Evolutionary conservation across 306 rosid genomes (phyloP).

Genomic region (Ormosia emarginata): DNA sequence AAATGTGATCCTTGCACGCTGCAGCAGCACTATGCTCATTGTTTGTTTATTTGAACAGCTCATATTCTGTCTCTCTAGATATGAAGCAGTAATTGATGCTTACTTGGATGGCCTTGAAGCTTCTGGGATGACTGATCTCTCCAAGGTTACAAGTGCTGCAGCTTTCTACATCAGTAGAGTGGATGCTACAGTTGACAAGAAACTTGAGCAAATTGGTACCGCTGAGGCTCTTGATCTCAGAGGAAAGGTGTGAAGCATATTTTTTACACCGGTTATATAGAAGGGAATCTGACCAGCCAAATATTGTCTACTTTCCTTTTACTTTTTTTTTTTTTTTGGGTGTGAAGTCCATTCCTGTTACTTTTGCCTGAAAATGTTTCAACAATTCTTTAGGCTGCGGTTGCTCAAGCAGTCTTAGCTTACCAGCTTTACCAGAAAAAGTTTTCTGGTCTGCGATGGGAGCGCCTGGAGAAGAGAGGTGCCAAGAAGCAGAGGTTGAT

Average conservation of each 20-base stretch:
- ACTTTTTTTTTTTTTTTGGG: neutral
- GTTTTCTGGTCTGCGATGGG: constrained; percentile 87
- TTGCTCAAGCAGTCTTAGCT: constrained; percentile 45
- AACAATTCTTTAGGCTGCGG: constrained; percentile 29
- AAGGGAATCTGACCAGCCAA: neutral
- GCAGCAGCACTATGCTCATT: neutral
- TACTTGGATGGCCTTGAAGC: constrained; percentile 95
- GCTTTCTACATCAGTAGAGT: constrained; percentile 96
- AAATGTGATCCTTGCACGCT: neutral
- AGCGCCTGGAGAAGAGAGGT: constrained; percentile 76
- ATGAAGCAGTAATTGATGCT: constrained; percentile 84
- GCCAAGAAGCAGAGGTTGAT: constrained; percentile 69
- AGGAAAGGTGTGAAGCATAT: constrained; percentile 57
- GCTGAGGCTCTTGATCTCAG: constrained; percentile 76
- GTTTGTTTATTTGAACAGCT: constrained; percentile 50
- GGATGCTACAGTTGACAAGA: constrained; percentile 65
- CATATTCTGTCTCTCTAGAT: constrained; percentile 72
- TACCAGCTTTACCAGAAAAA: constrained; percentile 68
- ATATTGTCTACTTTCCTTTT: neutral
- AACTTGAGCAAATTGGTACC: constrained; percentile 73
- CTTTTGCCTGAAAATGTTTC: neutral
- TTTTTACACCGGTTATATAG: neutral
- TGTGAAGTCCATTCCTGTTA: neutral
- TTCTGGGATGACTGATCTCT: constrained; percentile 62
- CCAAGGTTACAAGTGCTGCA: constrained; percentile 81